Percentiles rank a stretch among this genome's conserved stretches.
Evolutionary conservation across 2,329 filamentous ascomycete genomes (phyloP).

Genomic region (Simplicillium sp.): DNA sequence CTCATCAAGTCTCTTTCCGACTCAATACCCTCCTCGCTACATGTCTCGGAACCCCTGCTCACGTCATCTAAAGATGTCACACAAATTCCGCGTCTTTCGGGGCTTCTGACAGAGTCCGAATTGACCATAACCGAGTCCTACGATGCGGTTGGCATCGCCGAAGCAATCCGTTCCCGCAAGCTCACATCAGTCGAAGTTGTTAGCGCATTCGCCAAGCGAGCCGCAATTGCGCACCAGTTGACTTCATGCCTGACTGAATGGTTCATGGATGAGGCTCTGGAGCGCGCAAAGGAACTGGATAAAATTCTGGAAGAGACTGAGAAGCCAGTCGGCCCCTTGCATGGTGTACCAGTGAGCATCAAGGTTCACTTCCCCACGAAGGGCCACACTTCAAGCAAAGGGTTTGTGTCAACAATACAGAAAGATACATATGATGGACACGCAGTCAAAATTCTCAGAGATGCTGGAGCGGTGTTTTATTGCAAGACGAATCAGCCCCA

Average conservation of each 20-base stretch:
- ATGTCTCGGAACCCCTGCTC: slow-evolving; percentile 16
- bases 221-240: slow-evolving; percentile 46
- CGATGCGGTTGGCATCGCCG: slow-evolving; percentile 30
- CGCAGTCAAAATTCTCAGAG: slow-evolving; percentile 45
- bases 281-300: slow-evolving; percentile 30
- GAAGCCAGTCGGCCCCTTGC: slow-evolving; percentile 42
- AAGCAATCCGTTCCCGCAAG: slow-evolving; percentile 23
- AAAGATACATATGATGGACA: slow-evolving; percentile 42
- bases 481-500: slow-evolving; percentile 61
- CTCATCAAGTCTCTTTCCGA: slow-evolving; percentile 20
- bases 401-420: slow-evolving; percentile 41
- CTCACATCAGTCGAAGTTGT: slow-evolving; percentile 28
- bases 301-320: slow-evolving; percentile 25
- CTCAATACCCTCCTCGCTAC: slow-evolving; percentile 19
- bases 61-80: slow-evolving; percentile 20
- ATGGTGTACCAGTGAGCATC: slow-evolving; percentile 39
- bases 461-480: slow-evolving; percentile 52
- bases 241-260: slow-evolving; percentile 42
- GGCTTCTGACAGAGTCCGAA: slow-evolving; percentile 33
- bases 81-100: slow-evolving; percentile 25
- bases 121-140: slow-evolving; percentile 37
- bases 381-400: slow-evolving; percentile 37
- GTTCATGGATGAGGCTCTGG: slow-evolving; percentile 37
- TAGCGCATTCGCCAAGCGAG: slow-evolving; percentile 41
- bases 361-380: slow-evolving; percentile 53